A percentile compares a stretch with the other conserved stretches of the same genome.
phyloP scores from a whole-genome alignment of 257 asterid genomes.

The Sherardia arvensis region DNA sequence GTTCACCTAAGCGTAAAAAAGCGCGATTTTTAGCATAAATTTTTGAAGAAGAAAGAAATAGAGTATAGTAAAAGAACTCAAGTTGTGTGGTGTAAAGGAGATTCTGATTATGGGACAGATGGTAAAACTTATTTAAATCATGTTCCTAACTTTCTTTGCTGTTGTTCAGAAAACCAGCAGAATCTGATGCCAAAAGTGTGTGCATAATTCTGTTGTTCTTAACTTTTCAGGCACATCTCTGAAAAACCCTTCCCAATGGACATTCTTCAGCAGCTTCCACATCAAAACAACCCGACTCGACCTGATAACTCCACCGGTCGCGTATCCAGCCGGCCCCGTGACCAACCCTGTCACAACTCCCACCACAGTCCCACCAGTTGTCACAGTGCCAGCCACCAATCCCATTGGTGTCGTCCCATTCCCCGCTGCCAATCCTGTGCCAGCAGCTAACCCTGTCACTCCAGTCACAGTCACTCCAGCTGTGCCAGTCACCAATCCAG shows the following conservation, averaged over 20 bases:
- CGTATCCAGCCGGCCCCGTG: constrained; percentile 42
- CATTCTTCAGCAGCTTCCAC: constrained; percentile 16
- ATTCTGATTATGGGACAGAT: too few relatives aligned
- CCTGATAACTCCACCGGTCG: constrained; percentile 23
- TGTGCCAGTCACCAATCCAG: constrained; percentile 36
- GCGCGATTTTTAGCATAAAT: too few relatives aligned
- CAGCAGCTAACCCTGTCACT: constrained; percentile 21
- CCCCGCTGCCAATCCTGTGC: constrained; percentile 16
- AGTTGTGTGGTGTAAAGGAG: background rate
- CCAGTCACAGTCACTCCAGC: constrained; percentile 36
- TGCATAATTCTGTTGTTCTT: background rate
- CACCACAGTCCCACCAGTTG: constrained; percentile 22
- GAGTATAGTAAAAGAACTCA: too few relatives aligned
- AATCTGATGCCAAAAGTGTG: background rate
- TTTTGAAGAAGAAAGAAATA: too few relatives aligned
- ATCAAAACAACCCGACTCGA: constrained; percentile 27
- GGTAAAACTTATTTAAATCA: background rate
- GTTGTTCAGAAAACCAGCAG: background rate
- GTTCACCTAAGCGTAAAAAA: too few relatives aligned
- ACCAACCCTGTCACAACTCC: constrained; percentile 70
- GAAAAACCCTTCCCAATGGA: constrained; percentile 20
- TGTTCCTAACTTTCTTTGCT: background rate
- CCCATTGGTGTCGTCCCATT: constrained; percentile 26
- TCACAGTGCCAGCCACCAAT: constrained; percentile 39
- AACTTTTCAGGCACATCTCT: constrained; percentile 15